Evolutionary conservation across 495 filamentous ascomycete genomes (phyloP).

Genomic region (Penicillium coffeae): DNA sequence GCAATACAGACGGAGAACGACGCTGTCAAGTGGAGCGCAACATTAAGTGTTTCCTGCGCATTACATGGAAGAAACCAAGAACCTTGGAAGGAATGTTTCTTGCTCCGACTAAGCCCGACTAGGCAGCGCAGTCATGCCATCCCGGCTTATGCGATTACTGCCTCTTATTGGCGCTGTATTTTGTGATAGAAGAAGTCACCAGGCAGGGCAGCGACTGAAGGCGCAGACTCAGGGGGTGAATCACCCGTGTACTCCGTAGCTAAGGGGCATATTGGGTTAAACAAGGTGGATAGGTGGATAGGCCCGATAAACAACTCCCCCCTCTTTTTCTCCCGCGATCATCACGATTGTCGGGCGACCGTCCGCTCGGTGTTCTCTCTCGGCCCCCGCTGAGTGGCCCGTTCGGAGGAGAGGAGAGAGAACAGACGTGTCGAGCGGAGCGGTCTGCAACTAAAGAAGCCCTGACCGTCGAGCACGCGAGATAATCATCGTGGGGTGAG

Average conservation of each 20-base stretch:
- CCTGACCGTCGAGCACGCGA: slow-evolving; percentile 15
- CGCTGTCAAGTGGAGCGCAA: slow-evolving; percentile 22
- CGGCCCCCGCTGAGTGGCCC: slow-evolving; percentile 6
- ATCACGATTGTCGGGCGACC: slow-evolving; percentile 13
- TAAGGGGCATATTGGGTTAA: not conserved
- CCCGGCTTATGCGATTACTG: not conserved
- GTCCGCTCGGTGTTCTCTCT: not conserved
- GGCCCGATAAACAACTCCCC: slow-evolving; percentile 1
- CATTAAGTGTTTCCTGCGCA: slow-evolving; percentile 17
- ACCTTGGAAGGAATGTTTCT: slow-evolving; percentile 24
- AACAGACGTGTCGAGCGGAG: slow-evolving; percentile 1
- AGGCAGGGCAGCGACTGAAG: not conserved
- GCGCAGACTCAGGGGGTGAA: not conserved
- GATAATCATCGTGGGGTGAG: slow-evolving; percentile 3
- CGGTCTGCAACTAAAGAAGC: slow-evolving; percentile 12
- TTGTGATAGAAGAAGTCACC: not conserved
- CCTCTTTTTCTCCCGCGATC: slow-evolving; percentile 14
- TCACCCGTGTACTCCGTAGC: not conserved
- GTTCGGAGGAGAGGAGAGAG: not conserved
- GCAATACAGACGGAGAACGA: slow-evolving; percentile 14
- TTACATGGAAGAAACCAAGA: slow-evolving; percentile 29
- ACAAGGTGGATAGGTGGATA: not conserved
- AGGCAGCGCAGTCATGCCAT: not conserved
- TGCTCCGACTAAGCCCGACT: slow-evolving; percentile 5
- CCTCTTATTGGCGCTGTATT: not conserved